A percentile compares a stretch with the other conserved stretches of the same genome.
Evolutionary conservation across 225 moss, liverwort and hornwort species (phyloP).

Genomic region (Marchantia paleacea): DNA sequence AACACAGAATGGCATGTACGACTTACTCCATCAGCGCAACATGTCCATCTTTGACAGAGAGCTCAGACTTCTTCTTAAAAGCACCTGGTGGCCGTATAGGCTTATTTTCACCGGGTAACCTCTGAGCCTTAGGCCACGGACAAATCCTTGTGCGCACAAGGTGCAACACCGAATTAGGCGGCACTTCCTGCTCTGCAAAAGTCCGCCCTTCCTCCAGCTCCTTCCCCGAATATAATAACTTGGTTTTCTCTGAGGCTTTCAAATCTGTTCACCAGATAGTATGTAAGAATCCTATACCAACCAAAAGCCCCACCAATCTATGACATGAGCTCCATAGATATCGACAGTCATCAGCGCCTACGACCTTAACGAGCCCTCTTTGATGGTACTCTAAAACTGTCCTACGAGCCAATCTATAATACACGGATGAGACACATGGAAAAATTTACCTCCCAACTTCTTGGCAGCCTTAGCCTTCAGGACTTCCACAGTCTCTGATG

Average conservation of each 20-base stretch:
- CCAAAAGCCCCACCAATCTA: slow-evolving; percentile 8
- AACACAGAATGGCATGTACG: background rate
- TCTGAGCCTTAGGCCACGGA: slow-evolving; percentile 97
- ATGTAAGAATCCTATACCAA: slow-evolving; percentile 20
- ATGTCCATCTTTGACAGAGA: slow-evolving; percentile 98
- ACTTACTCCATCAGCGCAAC: slow-evolving; percentile 98
- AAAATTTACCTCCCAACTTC: slow-evolving; percentile 81
- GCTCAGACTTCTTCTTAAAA: slow-evolving; percentile 98
- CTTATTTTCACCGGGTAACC: slow-evolving; percentile 90
- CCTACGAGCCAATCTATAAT: background rate
- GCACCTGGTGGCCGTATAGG: slow-evolving; percentile 92
- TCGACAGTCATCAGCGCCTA: background rate
- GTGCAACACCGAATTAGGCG: slow-evolving; percentile 95
- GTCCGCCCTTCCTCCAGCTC: slow-evolving; percentile 79
- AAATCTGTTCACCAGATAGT: slow-evolving; percentile 63
- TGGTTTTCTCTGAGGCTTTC: slow-evolving; percentile 88
- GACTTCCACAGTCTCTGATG: slow-evolving; percentile 78
- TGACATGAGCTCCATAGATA: slow-evolving; percentile 18
- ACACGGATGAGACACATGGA: background rate
- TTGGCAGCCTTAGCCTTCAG: slow-evolving; percentile 84
- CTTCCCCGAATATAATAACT: slow-evolving; percentile 85
- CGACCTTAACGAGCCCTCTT: background rate
- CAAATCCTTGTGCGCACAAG: slow-evolving; percentile 88
- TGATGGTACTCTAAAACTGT: background rate
- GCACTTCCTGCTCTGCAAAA: slow-evolving; percentile 96